Base-by-base conservation (phyloP, 2,329 filamentous ascomycete genomes). In the Cladosporium sp. region DNA sequence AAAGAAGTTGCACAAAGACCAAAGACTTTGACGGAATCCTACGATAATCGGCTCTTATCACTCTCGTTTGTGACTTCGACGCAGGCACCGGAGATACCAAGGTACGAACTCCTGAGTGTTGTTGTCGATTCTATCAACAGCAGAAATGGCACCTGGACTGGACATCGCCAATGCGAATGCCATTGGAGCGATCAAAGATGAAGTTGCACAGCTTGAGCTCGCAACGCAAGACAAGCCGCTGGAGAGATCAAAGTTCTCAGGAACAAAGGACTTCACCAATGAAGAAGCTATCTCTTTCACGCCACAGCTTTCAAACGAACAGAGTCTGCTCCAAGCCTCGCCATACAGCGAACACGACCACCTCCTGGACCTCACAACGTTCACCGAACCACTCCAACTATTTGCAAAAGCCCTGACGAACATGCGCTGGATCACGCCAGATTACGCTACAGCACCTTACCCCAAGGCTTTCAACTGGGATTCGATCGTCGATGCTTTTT, bases 361-460 rank as follows among this genome's bases (percentile, higher is more conserved):
- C 67, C 80, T 88, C 43, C 80, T 95, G 27, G 82, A 91, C 64
- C 76, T 96, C 51, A 69, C 75, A 40, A 82, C 77, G 2, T 75
- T 95, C 6, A 78, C 87, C 55, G 70, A 70, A 0, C 79, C 88
- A 56, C 84, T 84, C 55, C 79, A 77, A 8, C 75, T 95, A 45
- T 75, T 96, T 48, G 85, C 89, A 4, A 77, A 82, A 53, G 86
- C 89, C 1, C 73, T 96, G 53, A 80, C 80, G 22, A 72, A 73
- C 12, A 75, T 96, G 57, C 74, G 73, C 53, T 80, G 82, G 32
- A 71, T 82, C 15, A 79, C 83, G 2, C 66, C 75, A 7, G 84
- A 90, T 64, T 96, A 95, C 70, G 88, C 89, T 51, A 90, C 83
- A 1, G 83, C 84, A 1, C 74, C 80, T 0, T 96, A 95, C 68